Evolutionary conservation across 75 land plant genomes (phyloP).

Genomic region (Cunninghamia lanceolata): DNA sequence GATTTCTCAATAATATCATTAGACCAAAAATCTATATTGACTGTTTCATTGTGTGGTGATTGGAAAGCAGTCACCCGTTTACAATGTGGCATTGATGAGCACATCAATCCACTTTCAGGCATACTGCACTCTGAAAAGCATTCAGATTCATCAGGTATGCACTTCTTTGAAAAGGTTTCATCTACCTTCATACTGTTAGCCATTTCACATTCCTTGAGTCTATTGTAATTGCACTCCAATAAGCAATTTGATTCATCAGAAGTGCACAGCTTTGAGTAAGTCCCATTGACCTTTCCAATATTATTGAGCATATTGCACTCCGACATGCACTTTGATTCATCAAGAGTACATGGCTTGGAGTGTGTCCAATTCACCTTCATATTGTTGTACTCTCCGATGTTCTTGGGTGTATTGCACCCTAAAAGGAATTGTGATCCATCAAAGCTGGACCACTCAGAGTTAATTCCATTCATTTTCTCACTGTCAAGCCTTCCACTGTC

Average conservation of each 20-base stretch:
- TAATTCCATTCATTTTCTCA: background rate
- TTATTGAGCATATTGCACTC: background rate
- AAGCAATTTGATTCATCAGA: background rate
- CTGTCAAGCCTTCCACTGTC: background rate
- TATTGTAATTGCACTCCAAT: background rate
- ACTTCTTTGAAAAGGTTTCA: background rate
- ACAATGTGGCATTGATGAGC: background rate
- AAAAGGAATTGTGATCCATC: conserved; percentile 3
- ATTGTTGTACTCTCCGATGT: background rate
- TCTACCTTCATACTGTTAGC: background rate
- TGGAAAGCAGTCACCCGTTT: conserved; percentile 8
- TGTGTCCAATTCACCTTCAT: background rate
- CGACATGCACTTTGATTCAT: background rate
- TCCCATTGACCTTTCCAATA: background rate
- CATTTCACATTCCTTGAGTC: background rate
- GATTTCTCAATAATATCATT: background rate
- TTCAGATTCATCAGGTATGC: too few species aligned
- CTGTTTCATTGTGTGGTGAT: background rate
- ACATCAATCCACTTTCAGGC: background rate
- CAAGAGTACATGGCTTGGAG: background rate
- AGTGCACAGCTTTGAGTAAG: background rate
- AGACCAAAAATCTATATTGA: background rate
- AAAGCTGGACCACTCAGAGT: background rate
- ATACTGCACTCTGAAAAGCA: conserved; percentile 5
- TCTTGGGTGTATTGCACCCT: background rate